A percentile compares a stretch with the other conserved stretches of the same genome.
Conservation (phyloP, 2,329 filamentous ascomycete genomes). For the Cladosporium velox region DNA sequence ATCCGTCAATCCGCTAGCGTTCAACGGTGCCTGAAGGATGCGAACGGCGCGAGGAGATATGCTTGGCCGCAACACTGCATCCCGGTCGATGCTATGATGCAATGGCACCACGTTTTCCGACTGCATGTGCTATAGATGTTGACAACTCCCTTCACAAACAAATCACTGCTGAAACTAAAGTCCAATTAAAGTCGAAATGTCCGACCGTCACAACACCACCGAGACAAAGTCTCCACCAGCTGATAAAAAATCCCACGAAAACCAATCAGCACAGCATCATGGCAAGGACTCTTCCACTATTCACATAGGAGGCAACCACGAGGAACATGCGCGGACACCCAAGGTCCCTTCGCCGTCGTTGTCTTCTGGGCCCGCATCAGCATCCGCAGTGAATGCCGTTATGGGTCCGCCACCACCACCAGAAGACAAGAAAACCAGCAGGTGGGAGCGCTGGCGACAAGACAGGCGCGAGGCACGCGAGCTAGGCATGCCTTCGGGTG, state of each 20-base stretch:
- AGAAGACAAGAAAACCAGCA: background rate
- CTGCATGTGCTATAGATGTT: background rate
- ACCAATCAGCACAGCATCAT: background rate
- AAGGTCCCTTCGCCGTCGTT: background rate
- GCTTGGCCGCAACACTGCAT: background rate
- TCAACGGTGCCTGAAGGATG: background rate
- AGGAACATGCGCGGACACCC: background rate
- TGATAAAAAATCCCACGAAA: background rate
- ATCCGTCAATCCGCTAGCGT: background rate
- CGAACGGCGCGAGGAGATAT: background rate
- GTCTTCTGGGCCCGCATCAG: background rate
- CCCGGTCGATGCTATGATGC: background rate
- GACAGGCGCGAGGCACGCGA: background rate
- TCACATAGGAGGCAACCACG: background rate
- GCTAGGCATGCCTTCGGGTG: background rate
- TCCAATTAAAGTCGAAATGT: background rate
- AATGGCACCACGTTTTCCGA: background rate
- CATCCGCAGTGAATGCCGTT: background rate
- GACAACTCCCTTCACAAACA: background rate
- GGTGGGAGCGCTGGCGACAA: slow-evolving; percentile 3
- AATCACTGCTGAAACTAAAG: background rate
- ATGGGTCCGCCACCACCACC: slow-evolving; percentile 1
- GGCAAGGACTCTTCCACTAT: background rate
- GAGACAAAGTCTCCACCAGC: background rate
- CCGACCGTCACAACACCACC: background rate